phyloP scores from a whole-genome alignment of 192 early-diverging fungal species.

The Coemansia guatemalensis region DNA sequence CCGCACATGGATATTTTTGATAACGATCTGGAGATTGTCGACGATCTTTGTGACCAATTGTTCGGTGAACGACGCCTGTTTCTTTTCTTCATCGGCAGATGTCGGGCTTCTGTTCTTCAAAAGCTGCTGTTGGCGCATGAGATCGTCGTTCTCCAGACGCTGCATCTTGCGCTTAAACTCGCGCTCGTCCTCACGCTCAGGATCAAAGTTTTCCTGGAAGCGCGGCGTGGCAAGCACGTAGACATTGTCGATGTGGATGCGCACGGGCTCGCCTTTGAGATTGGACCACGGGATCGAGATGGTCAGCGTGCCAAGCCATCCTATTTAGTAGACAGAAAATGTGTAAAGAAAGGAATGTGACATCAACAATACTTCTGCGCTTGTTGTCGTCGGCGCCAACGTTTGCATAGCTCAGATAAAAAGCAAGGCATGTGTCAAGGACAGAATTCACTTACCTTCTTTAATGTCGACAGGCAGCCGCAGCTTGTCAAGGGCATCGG shows the following conservation, averaged over 20 bases:
- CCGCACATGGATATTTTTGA: constrained; percentile 93
- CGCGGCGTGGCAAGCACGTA: constrained; percentile 86
- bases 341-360: too few relatives aligned
- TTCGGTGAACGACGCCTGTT: constrained; percentile 83
- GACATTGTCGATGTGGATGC: constrained; percentile 84
- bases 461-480: constrained; percentile 91
- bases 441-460: constrained; percentile 59
- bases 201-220: constrained; percentile 78
- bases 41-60: constrained; percentile 92
- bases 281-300: constrained; percentile 97
- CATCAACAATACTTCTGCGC: too few relatives aligned
- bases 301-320: constrained; percentile 89
- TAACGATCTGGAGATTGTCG: constrained; percentile 93
- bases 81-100: constrained; percentile 55
- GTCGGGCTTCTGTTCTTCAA: constrained; percentile 19
- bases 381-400: too few relatives aligned
- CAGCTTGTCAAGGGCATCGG: constrained; percentile 92
- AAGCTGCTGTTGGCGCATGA: constrained; percentile 31
- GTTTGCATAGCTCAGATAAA: too few relatives aligned
- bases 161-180: constrained; percentile 79
- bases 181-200: constrained; percentile 75
- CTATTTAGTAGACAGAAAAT: constrained; percentile 43
- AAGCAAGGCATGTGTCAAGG: too few relatives aligned
- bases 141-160: constrained; percentile 64
- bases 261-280: constrained; percentile 91